A percentile compares a stretch with the other conserved stretches of the same genome.
These are phyloP conservation scores for Lathyrus sativus DNA, from an alignment of 306 rosid genomes.

Conservation along the genomic window DNA sequence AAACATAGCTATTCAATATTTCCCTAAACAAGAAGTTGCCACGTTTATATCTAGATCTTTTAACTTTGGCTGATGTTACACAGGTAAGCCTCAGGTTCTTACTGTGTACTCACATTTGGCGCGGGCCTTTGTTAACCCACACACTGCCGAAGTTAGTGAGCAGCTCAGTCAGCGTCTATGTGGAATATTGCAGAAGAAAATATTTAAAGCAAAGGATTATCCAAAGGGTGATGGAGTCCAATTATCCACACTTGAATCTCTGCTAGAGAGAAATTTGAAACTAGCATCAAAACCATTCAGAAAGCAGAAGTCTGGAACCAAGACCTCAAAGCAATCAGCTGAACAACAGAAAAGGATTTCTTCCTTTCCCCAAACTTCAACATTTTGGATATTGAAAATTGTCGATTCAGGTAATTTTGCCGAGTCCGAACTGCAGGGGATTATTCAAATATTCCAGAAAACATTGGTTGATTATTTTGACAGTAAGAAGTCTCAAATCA, in stretches of 20 bases:
- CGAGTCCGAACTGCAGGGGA: slow-evolving; percentile 53
- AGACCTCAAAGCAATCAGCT: slow-evolving; percentile 62
- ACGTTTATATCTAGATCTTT: neutral
- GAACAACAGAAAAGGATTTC: slow-evolving; percentile 68
- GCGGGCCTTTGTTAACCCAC: slow-evolving; percentile 71
- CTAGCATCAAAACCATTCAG: slow-evolving; percentile 81
- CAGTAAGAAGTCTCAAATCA: slow-evolving; percentile 77
- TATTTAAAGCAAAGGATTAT: slow-evolving; percentile 77
- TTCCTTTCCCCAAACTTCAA: slow-evolving; percentile 75
- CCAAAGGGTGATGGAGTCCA: slow-evolving; percentile 79
- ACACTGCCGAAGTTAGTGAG: slow-evolving; percentile 78
- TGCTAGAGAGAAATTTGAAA: slow-evolving; percentile 76
- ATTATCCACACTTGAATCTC: slow-evolving; percentile 66
- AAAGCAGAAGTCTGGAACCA: slow-evolving; percentile 62
- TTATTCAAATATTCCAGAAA: slow-evolving; percentile 57
- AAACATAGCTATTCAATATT: neutral
- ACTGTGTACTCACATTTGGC: slow-evolving; percentile 72
- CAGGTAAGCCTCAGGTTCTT: slow-evolving; percentile 87
- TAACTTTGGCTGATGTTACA: slow-evolving; percentile 4
- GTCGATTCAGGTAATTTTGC: slow-evolving; percentile 66
- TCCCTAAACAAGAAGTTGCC: neutral
- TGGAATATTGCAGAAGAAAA: slow-evolving; percentile 84
- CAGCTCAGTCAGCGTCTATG: slow-evolving; percentile 93
- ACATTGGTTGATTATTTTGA: slow-evolving; percentile 62
- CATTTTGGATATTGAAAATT: slow-evolving; percentile 85